Evolutionary conservation across 176 grass and related monocot species (phyloP).

Genomic region (Aegilops bicornis): DNA sequence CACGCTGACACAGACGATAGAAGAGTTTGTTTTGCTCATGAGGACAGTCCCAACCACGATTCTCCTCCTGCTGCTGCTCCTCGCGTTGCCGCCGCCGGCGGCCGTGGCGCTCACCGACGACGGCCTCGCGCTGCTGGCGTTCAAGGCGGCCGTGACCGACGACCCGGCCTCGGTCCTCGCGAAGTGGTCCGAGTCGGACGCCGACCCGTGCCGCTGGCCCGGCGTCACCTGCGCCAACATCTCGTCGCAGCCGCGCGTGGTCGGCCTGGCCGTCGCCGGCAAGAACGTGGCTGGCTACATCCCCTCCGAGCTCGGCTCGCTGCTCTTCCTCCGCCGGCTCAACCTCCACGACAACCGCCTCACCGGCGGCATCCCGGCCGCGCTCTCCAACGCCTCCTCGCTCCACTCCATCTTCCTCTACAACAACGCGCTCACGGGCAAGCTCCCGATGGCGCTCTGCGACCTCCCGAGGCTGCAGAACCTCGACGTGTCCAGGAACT

Average conservation of each 20-base stretch:
- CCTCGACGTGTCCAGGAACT: slow-evolving; percentile 80
- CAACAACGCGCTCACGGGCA: slow-evolving; percentile 64
- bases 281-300: slow-evolving; percentile 90
- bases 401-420: slow-evolving; percentile 89
- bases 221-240: slow-evolving; percentile 73
- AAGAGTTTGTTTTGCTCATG: slow-evolving; percentile 15
- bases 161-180: slow-evolving; percentile 59
- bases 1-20: not conserved
- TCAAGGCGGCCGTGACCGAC: slow-evolving; percentile 74
- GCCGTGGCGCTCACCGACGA: slow-evolving; percentile 54
- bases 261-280: slow-evolving; percentile 67
- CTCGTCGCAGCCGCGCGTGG: slow-evolving; percentile 51
- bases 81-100: slow-evolving; percentile 13
- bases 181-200: slow-evolving; percentile 52
- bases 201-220: slow-evolving; percentile 74
- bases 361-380: slow-evolving; percentile 37
- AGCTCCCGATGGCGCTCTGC: slow-evolving; percentile 56
- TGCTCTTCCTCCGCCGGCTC: slow-evolving; percentile 87
- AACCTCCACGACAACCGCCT: slow-evolving; percentile 87
- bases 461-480: slow-evolving; percentile 69
- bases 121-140: slow-evolving; percentile 70
- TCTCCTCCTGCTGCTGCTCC: slow-evolving; percentile 35
- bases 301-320: slow-evolving; percentile 72
- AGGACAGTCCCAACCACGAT: not conserved
- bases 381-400: slow-evolving; percentile 77